phyloP scores from a whole-genome alignment of 2,329 filamentous ascomycete species.

The Coniosporium tulheliwenetii region DNA sequence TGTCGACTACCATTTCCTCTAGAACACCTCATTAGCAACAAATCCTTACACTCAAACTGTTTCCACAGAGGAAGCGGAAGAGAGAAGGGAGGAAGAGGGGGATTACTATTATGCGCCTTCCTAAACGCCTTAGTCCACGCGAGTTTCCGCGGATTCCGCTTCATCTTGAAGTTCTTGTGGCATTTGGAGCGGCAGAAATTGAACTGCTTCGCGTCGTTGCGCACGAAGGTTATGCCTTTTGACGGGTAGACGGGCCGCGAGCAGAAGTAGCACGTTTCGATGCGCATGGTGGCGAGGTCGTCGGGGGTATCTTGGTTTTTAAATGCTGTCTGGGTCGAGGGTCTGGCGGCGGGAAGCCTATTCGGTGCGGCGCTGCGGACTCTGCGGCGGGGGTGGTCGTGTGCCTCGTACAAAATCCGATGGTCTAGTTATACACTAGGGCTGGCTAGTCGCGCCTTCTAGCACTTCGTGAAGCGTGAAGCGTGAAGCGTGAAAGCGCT shows the following conservation, averaged over 20 bases:
- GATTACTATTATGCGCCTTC: conserved; percentile 51
- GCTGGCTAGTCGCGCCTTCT: too few species aligned
- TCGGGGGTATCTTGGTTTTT: background rate
- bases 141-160: conserved; percentile 90
- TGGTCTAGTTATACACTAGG: too few species aligned
- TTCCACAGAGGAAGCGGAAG: too few species aligned
- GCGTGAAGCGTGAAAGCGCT: too few species aligned
- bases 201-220: conserved; percentile 50
- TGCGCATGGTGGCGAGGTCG: conserved; percentile 16
- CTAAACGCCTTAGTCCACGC: conserved; percentile 96
- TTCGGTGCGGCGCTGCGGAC: background rate
- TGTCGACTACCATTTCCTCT: conserved; percentile 74
- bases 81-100: too few species aligned
- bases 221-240: conserved; percentile 51
- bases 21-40: conserved; percentile 1
- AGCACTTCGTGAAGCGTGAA: too few species aligned
- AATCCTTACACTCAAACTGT: too few species aligned
- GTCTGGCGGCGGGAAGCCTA: too few species aligned
- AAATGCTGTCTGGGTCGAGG: too few species aligned
- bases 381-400: too few species aligned
- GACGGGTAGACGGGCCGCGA: conserved; percentile 51
- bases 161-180: conserved; percentile 81
- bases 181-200: conserved; percentile 53
- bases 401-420: too few species aligned
- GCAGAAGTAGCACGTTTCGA: conserved; percentile 58